A percentile compares a stretch with the other conserved stretches of the same genome.
Evolutionary conservation across 768 basidiomycete species (phyloP).

Genomic region (Leucocoprinus birnbaumii): DNA sequence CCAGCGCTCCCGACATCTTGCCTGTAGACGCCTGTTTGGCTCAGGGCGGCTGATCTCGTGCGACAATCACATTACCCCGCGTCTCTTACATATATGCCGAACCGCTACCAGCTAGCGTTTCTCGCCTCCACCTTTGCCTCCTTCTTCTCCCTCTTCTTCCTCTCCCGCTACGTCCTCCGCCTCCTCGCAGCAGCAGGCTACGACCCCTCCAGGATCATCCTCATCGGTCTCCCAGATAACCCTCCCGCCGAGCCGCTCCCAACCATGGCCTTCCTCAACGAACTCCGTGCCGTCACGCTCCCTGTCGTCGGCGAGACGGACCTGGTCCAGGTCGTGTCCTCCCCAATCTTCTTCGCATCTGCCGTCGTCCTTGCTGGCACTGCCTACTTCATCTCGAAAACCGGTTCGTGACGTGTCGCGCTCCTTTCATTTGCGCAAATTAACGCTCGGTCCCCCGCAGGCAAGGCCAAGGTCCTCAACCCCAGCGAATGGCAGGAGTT

Average conservation of each 20-base stretch:
- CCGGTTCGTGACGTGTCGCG: conserved; percentile 26
- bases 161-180: conserved; percentile 36
- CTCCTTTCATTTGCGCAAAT: conserved; percentile 13
- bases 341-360: conserved; percentile 34
- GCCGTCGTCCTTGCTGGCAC: conserved; percentile 46
- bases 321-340: conserved; percentile 21
- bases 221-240: conserved; percentile 46
- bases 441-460: conserved; percentile 30
- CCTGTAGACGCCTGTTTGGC: conserved; percentile 4
- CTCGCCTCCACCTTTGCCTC: conserved; percentile 47
- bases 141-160: conserved; percentile 43
- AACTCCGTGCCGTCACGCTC: conserved; percentile 30
- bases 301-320: conserved; percentile 34
- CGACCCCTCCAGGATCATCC: conserved; percentile 56
- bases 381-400: conserved; percentile 51
- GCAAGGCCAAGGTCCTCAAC: conserved; percentile 64
- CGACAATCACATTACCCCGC: background rate
- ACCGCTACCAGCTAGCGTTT: conserved; percentile 54
- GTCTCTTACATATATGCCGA: conserved; percentile 46
- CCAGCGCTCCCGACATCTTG: no score
- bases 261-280: conserved; percentile 17
- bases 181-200: conserved; percentile 53
- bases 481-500: conserved; percentile 80
- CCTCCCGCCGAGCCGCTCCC: conserved; percentile 5
- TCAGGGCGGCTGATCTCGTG: background rate